A percentile compares a stretch with the other conserved stretches of the same genome.
phyloP scores from a whole-genome alignment of 305 asterid genomes.

The Rubia occidens region DNA sequence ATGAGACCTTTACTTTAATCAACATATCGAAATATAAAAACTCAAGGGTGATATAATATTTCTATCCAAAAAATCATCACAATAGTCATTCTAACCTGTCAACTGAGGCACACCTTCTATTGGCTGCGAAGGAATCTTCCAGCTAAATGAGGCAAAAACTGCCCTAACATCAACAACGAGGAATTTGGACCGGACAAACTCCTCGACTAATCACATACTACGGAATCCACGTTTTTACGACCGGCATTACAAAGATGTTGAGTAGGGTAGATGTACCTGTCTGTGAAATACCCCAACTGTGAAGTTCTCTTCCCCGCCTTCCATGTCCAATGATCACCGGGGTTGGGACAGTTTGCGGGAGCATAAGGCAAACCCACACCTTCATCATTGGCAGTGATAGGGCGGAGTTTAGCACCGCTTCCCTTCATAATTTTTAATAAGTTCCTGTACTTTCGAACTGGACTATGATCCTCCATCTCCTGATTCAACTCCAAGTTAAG shows the following conservation, averaged over 20 bases:
- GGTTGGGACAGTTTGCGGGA: conserved; percentile 67
- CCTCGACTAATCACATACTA: conserved; percentile 51
- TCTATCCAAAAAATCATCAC: too few relatives aligned
- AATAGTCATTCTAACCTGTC: too few relatives aligned
- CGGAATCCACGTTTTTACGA: conserved; percentile 25
- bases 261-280: conserved; percentile 53
- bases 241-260: conserved; percentile 26
- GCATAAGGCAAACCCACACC: conserved; percentile 88
- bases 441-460: too few relatives aligned
- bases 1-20: too few relatives aligned
- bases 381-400: conserved; percentile 37
- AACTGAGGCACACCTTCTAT: too few relatives aligned
- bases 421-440: conserved; percentile 18
- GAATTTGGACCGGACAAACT: conserved; percentile 8
- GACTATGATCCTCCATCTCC: too few relatives aligned
- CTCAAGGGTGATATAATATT: too few relatives aligned
- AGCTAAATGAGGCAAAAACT: too few relatives aligned
- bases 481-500: too few relatives aligned
- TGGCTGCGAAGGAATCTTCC: too few relatives aligned
- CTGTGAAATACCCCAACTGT: conserved; percentile 43
- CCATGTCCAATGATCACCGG: conserved; percentile 86
- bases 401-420: conserved; percentile 43
- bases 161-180: too few relatives aligned
- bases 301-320: conserved; percentile 56
- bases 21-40: too few relatives aligned